A percentile compares a stretch with the other conserved stretches of the same genome.
phyloP scores from a whole-genome alignment of 495 filamentous ascomycete genomes.

The Cryomyces minteri region DNA sequence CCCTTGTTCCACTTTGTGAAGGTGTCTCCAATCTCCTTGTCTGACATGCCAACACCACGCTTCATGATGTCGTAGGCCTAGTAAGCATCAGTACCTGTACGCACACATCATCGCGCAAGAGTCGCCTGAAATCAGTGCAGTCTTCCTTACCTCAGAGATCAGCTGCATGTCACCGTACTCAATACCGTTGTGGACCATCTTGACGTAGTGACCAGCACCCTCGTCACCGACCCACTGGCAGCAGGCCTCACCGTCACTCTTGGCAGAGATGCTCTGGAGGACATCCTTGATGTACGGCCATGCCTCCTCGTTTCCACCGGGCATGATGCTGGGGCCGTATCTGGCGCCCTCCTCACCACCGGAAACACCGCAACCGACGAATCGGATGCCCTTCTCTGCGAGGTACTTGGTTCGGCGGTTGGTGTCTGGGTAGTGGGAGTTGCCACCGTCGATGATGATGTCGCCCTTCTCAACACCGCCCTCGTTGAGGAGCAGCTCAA shows the following conservation, averaged over 20 bases:
- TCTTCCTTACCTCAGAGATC: constrained; percentile 71
- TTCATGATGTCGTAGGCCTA: constrained; percentile 99
- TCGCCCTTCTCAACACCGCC: constrained; percentile 80
- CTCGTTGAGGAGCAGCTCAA: constrained; percentile 60
- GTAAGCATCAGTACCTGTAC: too few species aligned
- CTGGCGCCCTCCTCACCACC: constrained; percentile 98
- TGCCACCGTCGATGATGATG: constrained; percentile 98
- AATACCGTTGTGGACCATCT: constrained; percentile 99
- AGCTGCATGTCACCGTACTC: constrained; percentile 99
- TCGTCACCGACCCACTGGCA: constrained; percentile 99
- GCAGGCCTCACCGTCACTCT: constrained; percentile 90
- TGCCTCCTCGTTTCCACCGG: constrained; percentile 91
- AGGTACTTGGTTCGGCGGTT: constrained; percentile 90
- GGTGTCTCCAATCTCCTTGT: constrained; percentile 89
- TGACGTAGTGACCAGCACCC: constrained; percentile 98
- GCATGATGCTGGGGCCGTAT: constrained; percentile 95
- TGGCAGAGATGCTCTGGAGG: constrained; percentile 93
- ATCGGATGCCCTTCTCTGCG: constrained; percentile 70
- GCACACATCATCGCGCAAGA: too few species aligned
- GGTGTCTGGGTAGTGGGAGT: constrained; percentile 97
- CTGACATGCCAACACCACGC: constrained; percentile 67
- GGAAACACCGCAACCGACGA: constrained; percentile 94
- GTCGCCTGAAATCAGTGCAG: not conserved
- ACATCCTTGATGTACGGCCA: constrained; percentile 99
- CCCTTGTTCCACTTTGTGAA: constrained; percentile 96